phyloP scores from a whole-genome alignment of 2,329 filamentous ascomycete genomes.

The Fusarium vanettenii region DNA sequence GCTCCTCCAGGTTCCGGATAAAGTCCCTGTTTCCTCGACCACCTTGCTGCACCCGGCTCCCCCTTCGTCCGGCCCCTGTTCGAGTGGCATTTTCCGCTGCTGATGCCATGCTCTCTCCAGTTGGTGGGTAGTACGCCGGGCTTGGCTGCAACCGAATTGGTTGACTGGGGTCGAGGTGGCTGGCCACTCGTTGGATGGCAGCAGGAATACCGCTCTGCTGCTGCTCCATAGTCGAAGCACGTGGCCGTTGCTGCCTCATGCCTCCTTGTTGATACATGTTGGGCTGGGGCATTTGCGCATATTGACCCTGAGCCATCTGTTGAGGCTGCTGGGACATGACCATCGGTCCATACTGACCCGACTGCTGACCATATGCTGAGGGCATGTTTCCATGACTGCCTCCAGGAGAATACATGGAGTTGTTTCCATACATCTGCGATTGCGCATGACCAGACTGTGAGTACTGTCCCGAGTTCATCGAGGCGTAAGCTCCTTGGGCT shows the following conservation, averaged over 20 bases:
- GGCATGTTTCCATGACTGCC: conserved; percentile 61
- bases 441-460: conserved; percentile 59
- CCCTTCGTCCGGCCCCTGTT: conserved; percentile 74
- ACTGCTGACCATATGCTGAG: conserved; percentile 83
- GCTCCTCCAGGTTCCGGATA: conserved; percentile 92
- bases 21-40: conserved; percentile 82
- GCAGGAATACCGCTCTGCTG: conserved; percentile 93
- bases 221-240: conserved; percentile 96
- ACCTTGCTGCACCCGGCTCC: conserved; percentile 75
- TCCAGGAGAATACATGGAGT: conserved; percentile 79
- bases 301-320: conserved; percentile 74
- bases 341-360: conserved; percentile 78
- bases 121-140: conserved; percentile 96
- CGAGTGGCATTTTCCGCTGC: conserved; percentile 67
- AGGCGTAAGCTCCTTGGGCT: conserved; percentile 73
- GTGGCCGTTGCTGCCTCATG: conserved; percentile 81
- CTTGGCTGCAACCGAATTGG: conserved; percentile 95
- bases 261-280: conserved; percentile 72
- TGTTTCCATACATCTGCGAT: conserved; percentile 83
- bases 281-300: conserved; percentile 64
- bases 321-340: conserved; percentile 74
- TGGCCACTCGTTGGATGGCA: conserved; percentile 93
- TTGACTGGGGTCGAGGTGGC: conserved; percentile 92
- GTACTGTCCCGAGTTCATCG: conserved; percentile 61
- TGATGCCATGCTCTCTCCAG: conserved; percentile 79